Evolutionary conservation across 208 protist genomes (phyloP).

Genomic region (Phytomonas sp.): DNA sequence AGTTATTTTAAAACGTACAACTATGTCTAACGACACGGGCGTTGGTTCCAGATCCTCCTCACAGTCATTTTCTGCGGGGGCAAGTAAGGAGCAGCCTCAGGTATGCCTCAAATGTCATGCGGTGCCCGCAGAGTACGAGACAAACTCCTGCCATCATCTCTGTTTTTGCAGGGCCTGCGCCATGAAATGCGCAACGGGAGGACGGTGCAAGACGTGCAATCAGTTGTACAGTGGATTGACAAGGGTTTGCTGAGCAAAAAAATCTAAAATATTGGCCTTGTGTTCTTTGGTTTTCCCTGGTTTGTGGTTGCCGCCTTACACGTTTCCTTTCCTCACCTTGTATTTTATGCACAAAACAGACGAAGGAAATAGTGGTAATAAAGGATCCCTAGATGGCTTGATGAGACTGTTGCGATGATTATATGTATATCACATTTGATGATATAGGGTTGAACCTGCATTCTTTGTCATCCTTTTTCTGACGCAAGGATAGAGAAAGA

Average conservation of each 20-base stretch:
- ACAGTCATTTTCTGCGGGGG: neutral
- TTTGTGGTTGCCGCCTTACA: slow-evolving; percentile 5
- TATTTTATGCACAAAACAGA: neutral
- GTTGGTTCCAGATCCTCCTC: slow-evolving; percentile 3
- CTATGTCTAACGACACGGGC: neutral
- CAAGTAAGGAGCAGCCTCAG: neutral
- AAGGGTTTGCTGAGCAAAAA: slow-evolving; percentile 8
- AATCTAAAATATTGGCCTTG: neutral
- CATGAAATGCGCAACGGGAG: slow-evolving; percentile 87
- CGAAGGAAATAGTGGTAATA: neutral
- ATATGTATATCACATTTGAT: neutral
- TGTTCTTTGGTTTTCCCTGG: slow-evolving; percentile 4
- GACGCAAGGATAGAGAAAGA: neutral
- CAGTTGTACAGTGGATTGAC: slow-evolving; percentile 57
- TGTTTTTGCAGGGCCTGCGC: slow-evolving; percentile 79
- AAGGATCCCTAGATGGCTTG: neutral
- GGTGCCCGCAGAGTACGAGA: slow-evolving; percentile 50
- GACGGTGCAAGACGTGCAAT: slow-evolving; percentile 77
- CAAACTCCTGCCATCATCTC: slow-evolving; percentile 56
- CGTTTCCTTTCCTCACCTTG: slow-evolving; percentile 1
- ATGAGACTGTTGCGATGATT: neutral
- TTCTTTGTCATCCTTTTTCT: neutral
- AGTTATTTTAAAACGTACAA: neutral
- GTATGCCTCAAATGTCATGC: slow-evolving; percentile 69
- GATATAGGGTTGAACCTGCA: neutral